Base-by-base conservation (phyloP, 2,329 filamentous ascomycete species). In the Pseudogymnoascus sp. region DNA sequence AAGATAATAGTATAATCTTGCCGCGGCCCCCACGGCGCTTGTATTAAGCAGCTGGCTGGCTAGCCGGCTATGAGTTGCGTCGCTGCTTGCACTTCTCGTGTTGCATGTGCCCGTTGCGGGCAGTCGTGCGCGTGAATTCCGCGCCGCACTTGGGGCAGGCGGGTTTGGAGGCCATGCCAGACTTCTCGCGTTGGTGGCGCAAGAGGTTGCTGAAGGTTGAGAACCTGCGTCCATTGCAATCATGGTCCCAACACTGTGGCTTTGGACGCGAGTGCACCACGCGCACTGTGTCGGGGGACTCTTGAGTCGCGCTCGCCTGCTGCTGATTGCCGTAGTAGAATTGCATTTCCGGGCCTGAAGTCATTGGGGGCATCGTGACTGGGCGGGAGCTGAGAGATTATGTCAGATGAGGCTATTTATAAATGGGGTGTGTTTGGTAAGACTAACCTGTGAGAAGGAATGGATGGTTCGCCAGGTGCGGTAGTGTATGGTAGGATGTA, bases 231-330 rank as follows among this genome's bases (percentile, higher is more conserved):
- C 93, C 93, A 70, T 97, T 96, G 79, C 93, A 97, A 10, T 92
- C 93, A 72, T 97, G 93, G 65, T 97, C 93, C 90, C 91, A 97
- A 75, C 93, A 97, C 73, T 96, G 91, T 52, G 92, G 92, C 77
- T 96, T 96, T n/a, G 91, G 91, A 67, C 90, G 83, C 68, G 85
- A 87, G 73, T 89, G 88, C 16, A 92, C 81, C 14, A 92, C 84
- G 64, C 89, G 82, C 39, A 90, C 85, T 67, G 85, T 74, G 58
- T 76, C 76, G 26, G 75, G 73, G n/a, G 71, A 70, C 21, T 76
- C 75, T 62, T 74, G 71, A 8, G 72, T 65, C 78, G 45, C 78
- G 72, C 38, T 74, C 73, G 65, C 78, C 75, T 65, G 65, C 41
- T 62, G 49, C 26, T 55, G 49, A 29, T 55, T 55, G 49, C 49